Conservation (phyloP, 768 basidiomycete genomes). For the Hygrocybe coccinea region DNA sequence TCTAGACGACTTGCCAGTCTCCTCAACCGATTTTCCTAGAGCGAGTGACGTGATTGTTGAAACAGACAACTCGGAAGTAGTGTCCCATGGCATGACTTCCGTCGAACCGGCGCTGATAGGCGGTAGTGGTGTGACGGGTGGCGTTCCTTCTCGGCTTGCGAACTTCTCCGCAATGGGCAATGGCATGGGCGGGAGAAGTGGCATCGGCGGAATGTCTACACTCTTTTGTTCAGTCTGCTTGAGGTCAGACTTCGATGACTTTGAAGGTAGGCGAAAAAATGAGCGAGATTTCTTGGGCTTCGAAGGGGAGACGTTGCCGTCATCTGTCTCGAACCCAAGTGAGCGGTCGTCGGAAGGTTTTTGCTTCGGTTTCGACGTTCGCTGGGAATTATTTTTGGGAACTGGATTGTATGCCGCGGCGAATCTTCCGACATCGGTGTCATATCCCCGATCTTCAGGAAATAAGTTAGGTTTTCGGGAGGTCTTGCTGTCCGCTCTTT, state of each 20-base stretch:
- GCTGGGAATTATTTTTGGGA: neutral
- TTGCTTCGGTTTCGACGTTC: slow-evolving; percentile 10
- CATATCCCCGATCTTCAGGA: slow-evolving; percentile 30
- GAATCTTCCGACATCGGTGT: slow-evolving; percentile 36
- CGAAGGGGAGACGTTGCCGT: slow-evolving; percentile 19
- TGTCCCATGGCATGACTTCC: neutral
- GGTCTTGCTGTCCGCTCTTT: neutral
- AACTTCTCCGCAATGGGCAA: slow-evolving; percentile 32
- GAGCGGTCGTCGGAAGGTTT: neutral
- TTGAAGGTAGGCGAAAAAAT: slow-evolving; percentile 38
- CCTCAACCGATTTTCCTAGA: too few relatives aligned
- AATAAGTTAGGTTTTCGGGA: slow-evolving; percentile 27
- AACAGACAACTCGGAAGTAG: neutral
- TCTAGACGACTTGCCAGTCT: neutral
- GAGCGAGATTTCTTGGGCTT: slow-evolving; percentile 39
- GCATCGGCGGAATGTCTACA: slow-evolving; percentile 22
- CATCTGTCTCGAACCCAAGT: slow-evolving; percentile 23
- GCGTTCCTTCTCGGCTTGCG: neutral
- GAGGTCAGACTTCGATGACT: slow-evolving; percentile 35
- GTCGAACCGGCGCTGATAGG: neutral
- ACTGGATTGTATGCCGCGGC: slow-evolving; percentile 12
- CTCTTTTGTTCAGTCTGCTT: slow-evolving; percentile 19
- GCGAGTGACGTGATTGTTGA: neutral
- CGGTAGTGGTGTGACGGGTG: neutral
- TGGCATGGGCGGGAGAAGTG: slow-evolving; percentile 7